Evolutionary conservation across 768 basidiomycete genomes (phyloP), one percentile per base, ranked within the genome.

Genomic region (Tylopilus sp.): DNA sequence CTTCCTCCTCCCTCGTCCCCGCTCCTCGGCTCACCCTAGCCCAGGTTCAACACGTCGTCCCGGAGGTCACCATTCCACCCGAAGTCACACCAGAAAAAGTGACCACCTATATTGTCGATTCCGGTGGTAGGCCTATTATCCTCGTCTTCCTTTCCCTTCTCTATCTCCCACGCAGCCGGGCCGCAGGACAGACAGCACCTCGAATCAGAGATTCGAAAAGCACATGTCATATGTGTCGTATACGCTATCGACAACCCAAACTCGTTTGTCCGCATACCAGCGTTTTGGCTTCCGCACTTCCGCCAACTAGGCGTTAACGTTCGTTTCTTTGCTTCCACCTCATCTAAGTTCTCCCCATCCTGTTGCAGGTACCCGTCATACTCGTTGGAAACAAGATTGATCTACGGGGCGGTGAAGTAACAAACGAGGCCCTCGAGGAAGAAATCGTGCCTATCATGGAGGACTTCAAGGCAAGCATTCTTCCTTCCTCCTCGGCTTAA

Each of bases 311-410:
- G 95, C 47, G 93, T 98, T 61, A 99, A 99, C 75, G 95, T 94
- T 63, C 58, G 79, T 71, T 25, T 57, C 15, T 18, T 48, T 43
- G 3, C 48, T 48, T 36, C 31, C 7, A 33, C 40, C 25, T 6
- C 22, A 22, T 25, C 15, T 6, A n/a, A n/a, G 33, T 36, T 49
- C 36, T 33, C 56, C 49, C 58, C 51, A 58, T 47, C 25, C 22
- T 18, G 8, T 23, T 51, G 5, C 57, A 95, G 93, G 86, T 98
- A 7, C 95, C 95, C 6, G 94, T 98, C 36, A 95, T 99, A 56
- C 78, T 99, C 28, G 91, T 98, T 22, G 95, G 95, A 47, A 99
- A 99, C 75, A 99, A 98, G 75, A 99, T 98, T 41, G 95, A 99
- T 70, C 71, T 98, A 43, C 79, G 95, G 17, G 93, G 91, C 4